A percentile compares a stretch with the other conserved stretches of the same genome.
Evolutionary conservation across 345 rosid genomes (phyloP).

Genomic region (Moricandia moricandioides): DNA sequence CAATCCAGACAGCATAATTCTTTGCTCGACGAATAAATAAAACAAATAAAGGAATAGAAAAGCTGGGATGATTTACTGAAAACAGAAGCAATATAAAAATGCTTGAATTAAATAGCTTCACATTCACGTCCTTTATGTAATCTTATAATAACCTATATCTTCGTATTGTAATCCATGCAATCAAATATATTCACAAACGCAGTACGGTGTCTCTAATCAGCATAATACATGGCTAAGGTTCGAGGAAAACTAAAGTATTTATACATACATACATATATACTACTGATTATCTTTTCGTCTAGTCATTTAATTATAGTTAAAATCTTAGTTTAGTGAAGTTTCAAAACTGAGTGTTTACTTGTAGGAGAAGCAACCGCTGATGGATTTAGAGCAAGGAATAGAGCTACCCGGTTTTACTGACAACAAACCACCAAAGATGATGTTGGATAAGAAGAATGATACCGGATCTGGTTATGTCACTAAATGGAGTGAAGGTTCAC

Average conservation of each 20-base stretch:
- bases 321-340: slow-evolving; percentile 4
- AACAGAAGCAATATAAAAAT: slow-evolving; percentile 33
- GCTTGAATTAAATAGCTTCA: slow-evolving; percentile 6
- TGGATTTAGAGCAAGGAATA: slow-evolving; percentile 18
- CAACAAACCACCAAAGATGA: not conserved
- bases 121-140: not conserved
- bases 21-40: slow-evolving; percentile 7
- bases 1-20: slow-evolving; percentile 25
- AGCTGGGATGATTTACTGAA: not conserved
- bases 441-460: not conserved
- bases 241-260: not conserved
- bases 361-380: slow-evolving; percentile 17
- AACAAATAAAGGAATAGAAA: slow-evolving; percentile 4
- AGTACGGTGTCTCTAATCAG: not conserved
- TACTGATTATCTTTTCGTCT: too few relatives aligned
- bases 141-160: slow-evolving; percentile 12
- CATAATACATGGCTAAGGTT: slow-evolving; percentile 22
- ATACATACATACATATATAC: not conserved
- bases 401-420: not conserved
- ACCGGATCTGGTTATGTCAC: not conserved
- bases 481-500: slow-evolving; percentile 18
- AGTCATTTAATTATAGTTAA: too few relatives aligned
- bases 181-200: not conserved
- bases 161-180: not conserved
- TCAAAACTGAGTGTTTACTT: not conserved